Evolutionary conservation across 1,139 yeast genomes (phyloP), one percentile per base, ranked within the genome.

Genomic region (Torulaspora pretoriensis): DNA sequence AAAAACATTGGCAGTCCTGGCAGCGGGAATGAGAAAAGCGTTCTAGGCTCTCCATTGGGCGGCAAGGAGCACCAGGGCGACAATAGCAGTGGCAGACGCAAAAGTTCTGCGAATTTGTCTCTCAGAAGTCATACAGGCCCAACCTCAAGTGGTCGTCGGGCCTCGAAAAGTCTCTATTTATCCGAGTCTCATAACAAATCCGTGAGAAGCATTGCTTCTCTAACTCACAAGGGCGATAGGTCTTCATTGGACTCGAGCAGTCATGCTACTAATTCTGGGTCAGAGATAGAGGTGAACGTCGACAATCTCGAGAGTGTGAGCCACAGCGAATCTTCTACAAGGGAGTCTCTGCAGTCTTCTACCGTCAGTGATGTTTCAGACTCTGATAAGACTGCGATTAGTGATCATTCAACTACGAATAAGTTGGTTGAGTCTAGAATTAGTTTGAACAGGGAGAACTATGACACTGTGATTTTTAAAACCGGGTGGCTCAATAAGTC

Each of bases 401-500:
- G 13, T 32, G 26, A 22, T 9, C 17, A 19, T 13, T 9, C n/a
- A 23, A 12, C 13, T 22, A 12, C 19, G 23, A 26, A 12, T 4
- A 28, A 12, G 13, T 3, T 32, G 9, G 10, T 26, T 8, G 44
- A 35, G 35, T 27, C 25, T 24, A 13, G 38, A 16, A 42, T 47
- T 8, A 43, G 48, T 23, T 45, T 62, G 40, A 62, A 57, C 22
- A 53, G 53, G 16, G 67, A 64, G 3, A 68, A 62, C 37, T 70
- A 68, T 40, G 74, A 76, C 55, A 35, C 55, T 1, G 63, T 65
- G 1, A 53, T 67, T 1, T 61, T 73, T 46, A 75, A 73, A 53
- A 57, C 64, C 0, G 75, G 77, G 2, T 76, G 79, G 79, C 40
- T 75, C 8, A 76, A 76, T 52, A 69, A 63, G 48, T 71, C 62